These are phyloP conservation scores for Coemansia sp. DNA, from an alignment of 192 early-diverging fungal genomes.

Conservation along the genomic window DNA sequence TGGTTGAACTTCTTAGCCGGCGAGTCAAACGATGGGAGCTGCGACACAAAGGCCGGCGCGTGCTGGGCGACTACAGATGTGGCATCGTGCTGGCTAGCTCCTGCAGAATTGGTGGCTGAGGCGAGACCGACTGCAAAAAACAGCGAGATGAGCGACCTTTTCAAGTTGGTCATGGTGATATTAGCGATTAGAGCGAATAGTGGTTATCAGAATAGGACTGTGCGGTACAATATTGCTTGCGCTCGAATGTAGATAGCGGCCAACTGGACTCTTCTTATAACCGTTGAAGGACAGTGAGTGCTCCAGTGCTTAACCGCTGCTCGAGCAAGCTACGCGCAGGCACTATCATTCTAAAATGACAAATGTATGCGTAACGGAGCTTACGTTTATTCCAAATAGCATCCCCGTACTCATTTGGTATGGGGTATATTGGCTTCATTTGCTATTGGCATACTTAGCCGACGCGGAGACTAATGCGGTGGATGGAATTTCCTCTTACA, in stretches of 20 bases:
- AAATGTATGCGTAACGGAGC: neutral
- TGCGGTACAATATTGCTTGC: neutral
- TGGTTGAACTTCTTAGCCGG: neutral
- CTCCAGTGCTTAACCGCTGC: neutral
- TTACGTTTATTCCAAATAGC: neutral
- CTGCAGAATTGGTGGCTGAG: slow-evolving; percentile 19
- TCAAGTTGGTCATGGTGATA: slow-evolving; percentile 22
- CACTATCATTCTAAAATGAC: neutral
- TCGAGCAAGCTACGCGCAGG: neutral
- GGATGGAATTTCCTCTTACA: neutral
- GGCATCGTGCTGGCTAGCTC: neutral
- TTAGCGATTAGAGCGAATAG: neutral
- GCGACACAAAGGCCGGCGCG: neutral
- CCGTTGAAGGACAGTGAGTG: neutral
- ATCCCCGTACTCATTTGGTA: neutral
- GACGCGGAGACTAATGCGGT: neutral
- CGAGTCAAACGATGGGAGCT: neutral
- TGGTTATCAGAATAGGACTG: neutral
- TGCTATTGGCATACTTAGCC: neutral
- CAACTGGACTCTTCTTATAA: neutral
- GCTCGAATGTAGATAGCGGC: neutral
- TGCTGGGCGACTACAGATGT: neutral
- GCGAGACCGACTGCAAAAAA: slow-evolving; percentile 36
- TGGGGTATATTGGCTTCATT: neutral
- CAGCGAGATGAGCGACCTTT: slow-evolving; percentile 32